Evolutionary conservation across 306 rosid genomes (phyloP).

Genomic region (Amphicarpaea edgeworthii): DNA sequence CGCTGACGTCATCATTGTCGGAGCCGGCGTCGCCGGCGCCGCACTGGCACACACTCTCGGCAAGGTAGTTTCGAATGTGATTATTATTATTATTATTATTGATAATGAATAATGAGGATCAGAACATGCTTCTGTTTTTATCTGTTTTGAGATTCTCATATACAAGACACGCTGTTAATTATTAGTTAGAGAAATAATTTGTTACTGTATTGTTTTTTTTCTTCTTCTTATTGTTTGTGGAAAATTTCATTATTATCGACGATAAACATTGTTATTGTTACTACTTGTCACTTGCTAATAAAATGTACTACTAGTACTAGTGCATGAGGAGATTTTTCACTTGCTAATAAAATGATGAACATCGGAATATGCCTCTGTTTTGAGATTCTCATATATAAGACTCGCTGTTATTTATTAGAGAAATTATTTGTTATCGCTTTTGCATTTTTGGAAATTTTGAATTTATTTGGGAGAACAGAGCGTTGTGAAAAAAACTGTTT

Average conservation of each 20-base stretch:
- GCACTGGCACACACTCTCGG: conserved; percentile 97
- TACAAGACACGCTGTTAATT: neutral
- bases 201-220: no score
- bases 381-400: neutral
- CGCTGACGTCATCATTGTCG: conserved; percentile 84
- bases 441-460: neutral
- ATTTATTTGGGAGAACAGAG: neutral
- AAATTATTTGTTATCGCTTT: neutral
- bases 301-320: no score
- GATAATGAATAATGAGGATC: no score
- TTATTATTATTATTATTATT: no score
- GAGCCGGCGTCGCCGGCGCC: conserved; percentile 97
- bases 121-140: no score
- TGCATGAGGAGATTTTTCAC: no score
- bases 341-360: no score
- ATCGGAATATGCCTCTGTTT: neutral
- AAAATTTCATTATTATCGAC: neutral
- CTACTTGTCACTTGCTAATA: no score
- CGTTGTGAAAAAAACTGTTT: neutral
- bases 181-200: no score
- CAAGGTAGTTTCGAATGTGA: conserved; percentile 58
- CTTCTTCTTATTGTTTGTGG: no score
- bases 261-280: no score
- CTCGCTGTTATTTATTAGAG: neutral
- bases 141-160: no score